Conservation (phyloP, 164 flowering plant species). For the Saururus chinensis region DNA sequence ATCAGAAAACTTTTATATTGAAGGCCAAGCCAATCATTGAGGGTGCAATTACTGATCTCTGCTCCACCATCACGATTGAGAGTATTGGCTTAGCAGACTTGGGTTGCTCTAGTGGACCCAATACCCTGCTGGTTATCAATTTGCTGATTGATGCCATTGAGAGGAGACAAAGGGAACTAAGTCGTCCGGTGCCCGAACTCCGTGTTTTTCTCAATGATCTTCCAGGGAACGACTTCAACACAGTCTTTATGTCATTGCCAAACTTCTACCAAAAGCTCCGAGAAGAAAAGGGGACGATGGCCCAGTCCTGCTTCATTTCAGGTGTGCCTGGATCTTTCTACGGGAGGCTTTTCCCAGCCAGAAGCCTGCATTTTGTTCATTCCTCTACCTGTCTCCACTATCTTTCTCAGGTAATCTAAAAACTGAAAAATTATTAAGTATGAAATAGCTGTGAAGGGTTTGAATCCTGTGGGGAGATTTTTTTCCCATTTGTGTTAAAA, state of each 20-base stretch:
- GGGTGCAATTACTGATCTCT: slow-evolving; percentile 26
- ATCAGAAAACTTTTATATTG: not conserved
- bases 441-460: too few relatives aligned
- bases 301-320: slow-evolving; percentile 30
- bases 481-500: too few relatives aligned
- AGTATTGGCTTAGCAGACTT: slow-evolving; percentile 36
- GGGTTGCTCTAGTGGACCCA: slow-evolving; percentile 72
- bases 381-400: slow-evolving; percentile 49
- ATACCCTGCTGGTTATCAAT: slow-evolving; percentile 28
- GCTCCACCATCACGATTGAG: slow-evolving; percentile 6
- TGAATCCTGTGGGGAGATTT: too few relatives aligned
- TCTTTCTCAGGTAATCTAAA: slow-evolving; percentile 40
- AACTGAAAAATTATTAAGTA: too few relatives aligned
- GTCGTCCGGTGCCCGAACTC: slow-evolving; percentile 21
- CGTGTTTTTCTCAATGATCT: slow-evolving; percentile 49
- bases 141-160: slow-evolving; percentile 21
- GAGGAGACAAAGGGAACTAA: slow-evolving; percentile 1
- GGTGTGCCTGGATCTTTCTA: slow-evolving; percentile 60
- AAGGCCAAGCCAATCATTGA: slow-evolving; percentile 17
- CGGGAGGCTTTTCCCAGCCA: slow-evolving; percentile 36
- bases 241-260: slow-evolving; percentile 28
- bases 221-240: slow-evolving; percentile 44
- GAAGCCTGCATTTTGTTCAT: slow-evolving; percentile 38
- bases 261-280: slow-evolving; percentile 14
- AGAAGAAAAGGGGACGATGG: slow-evolving; percentile 9